phyloP scores from a whole-genome alignment of 345 rosid species.

The Rhodamnia argentea region DNA sequence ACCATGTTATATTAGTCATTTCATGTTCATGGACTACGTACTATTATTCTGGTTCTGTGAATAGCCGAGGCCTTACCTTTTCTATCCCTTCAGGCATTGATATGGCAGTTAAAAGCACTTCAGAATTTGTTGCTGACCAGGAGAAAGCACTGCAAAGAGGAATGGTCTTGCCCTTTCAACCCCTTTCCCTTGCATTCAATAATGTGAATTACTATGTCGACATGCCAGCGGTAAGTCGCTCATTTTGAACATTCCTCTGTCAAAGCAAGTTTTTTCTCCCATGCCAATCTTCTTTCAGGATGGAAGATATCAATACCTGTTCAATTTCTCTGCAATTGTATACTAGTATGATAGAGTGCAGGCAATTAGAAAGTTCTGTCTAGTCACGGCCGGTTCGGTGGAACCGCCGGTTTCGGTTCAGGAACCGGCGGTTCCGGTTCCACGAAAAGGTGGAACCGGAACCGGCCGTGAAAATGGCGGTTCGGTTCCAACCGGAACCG shows the following conservation, averaged over 20 bases:
- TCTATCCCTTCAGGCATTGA: slow-evolving; percentile 11
- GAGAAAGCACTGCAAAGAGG: slow-evolving; percentile 35
- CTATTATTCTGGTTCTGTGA: not conserved
- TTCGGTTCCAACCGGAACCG: too few relatives aligned
- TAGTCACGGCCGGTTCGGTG: too few relatives aligned
- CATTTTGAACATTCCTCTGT: not conserved
- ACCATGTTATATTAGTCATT: not conserved
- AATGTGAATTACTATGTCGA: slow-evolving; percentile 76
- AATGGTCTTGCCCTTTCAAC: slow-evolving; percentile 86
- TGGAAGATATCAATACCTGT: not conserved
- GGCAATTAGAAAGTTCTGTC: not conserved
- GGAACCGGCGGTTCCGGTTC: too few relatives aligned
- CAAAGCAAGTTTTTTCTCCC: not conserved
- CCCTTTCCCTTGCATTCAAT: slow-evolving; percentile 72
- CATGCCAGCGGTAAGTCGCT: slow-evolving; percentile 72
- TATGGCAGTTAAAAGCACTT: slow-evolving; percentile 13
- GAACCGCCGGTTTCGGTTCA: too few relatives aligned
- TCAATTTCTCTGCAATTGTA: not conserved
- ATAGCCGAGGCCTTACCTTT: not conserved
- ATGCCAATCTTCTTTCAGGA: not conserved
- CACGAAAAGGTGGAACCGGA: too few relatives aligned
- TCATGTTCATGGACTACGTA: not conserved
- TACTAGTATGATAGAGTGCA: not conserved
- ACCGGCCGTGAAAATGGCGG: too few relatives aligned
- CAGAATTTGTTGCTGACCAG: slow-evolving; percentile 5